Evolutionary conservation across 139 green algal genomes (phyloP), one percentile per base, ranked within the genome.

Genomic region (Monoraphidium neglectum): DNA sequence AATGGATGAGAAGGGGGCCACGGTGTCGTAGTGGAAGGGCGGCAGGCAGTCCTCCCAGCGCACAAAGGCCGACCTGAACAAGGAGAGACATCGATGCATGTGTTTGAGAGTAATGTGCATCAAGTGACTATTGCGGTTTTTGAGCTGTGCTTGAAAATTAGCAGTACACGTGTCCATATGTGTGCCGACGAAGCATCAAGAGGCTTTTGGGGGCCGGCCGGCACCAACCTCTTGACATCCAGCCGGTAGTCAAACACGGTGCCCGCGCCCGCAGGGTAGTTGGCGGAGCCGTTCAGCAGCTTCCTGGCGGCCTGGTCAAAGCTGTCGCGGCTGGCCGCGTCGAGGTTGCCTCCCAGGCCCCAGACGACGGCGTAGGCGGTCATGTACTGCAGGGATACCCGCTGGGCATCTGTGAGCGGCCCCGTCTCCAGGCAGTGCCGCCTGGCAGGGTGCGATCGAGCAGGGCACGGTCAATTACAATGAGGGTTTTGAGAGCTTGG

Each of bases 191-290:
- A n/a, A n/a, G 62, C 28, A 68, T 23, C n/a, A 33, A 37, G 2
- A 68, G 53, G 53, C 53, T 61, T 24, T 28, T 24, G 53, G 1
- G 53, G 26, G 21, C 64, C 35, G 28, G 59, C 59, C 28, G 49
- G 54, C 13, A 62, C 76, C 12, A 13, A 86, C 82, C 64, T 79
- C 4, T 53, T 30, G 18, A 63, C 57, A 63, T 93, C 86, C 40
- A 94, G 68, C 46, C 83, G 88, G 74, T 89, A 94, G 77, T 97
- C 92, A 80, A 93, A 94, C 46, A 97, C 87, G 16, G 75, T 84
- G 26, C 81, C 82, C 2, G 67, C 62, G 21, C 82, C 82, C 2
- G 63, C 57, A 13, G 82, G 82, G 56, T 78, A 87, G 77, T 84
- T 85, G 37, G 71, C 85, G 1, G 37, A 68, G 37, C 80, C 80